Evolutionary conservation across 805 yeast species (phyloP), one percentile per base, ranked within the genome.

Genomic region (Kregervanrija pseudodelftensis): DNA sequence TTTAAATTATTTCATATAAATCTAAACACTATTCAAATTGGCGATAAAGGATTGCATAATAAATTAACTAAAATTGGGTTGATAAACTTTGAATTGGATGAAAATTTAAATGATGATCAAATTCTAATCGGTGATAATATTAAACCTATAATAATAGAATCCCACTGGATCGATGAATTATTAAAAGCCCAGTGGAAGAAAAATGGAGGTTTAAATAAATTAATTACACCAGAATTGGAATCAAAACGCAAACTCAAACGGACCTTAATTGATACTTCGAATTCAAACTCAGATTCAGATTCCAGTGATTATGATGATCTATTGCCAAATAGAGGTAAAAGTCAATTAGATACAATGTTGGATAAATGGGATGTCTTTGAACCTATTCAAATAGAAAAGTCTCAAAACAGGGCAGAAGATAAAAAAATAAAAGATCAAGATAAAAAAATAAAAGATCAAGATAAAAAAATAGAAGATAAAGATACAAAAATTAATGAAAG

Each of bases 171-270:
- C 2, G 12, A 33, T 14, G 15, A 15, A 8, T 13, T 49, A 10
- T 13, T 37, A 12, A 36, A 30, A 17, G 13, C 36, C 5, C 16
- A 38, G 3, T 49, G 52, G 52, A 35, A 46, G 15, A 40, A 22
- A 5, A n/a, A 16, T 8, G 52, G 52, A 3, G 33, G 35, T 8
- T 39, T 49, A n/a, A 32, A 39, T 11, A 17, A 28, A 2, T 40
- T 30, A n/a, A 17, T 46, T 3, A 41, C 41, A 16, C 49, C 49
- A 13, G 22, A 44, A 30, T 10, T 28, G 11, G 30, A 16, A 11
- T 22, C 8, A 7, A 22, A 22, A 22, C 8, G 8, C 28, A 22
- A 22, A 5, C 28, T 7, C 28, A 22, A 22, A 22, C 7, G 28
- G 8, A 22, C 8, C 8, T 22, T 22, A 22, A 22, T 22, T 22